These are phyloP conservation scores for Candida nemodendra DNA, from an alignment of 805 yeast species.

Conservation along the genomic window DNA sequence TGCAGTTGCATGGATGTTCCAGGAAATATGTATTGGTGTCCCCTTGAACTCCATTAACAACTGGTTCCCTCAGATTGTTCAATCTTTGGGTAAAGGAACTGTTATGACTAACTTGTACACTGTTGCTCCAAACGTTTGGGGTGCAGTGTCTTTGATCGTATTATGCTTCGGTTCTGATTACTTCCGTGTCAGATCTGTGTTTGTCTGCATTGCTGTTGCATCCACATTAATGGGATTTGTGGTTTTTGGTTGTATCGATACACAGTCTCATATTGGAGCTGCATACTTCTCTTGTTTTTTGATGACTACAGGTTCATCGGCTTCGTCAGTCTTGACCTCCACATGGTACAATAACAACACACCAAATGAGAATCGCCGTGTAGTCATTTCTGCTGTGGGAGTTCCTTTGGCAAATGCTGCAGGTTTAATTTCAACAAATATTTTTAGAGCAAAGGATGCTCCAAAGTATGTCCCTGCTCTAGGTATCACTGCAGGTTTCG, in stretches of 20 bases:
- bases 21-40: conserved; percentile 43
- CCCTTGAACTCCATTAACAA: conserved; percentile 45
- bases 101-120: conserved; percentile 39
- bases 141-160: conserved; percentile 39
- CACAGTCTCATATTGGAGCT: conserved; percentile 26
- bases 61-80: conserved; percentile 45
- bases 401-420: conserved; percentile 55
- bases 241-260: conserved; percentile 43
- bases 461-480: conserved; percentile 50
- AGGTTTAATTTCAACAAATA: conserved; percentile 49
- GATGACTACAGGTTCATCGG: conserved; percentile 46
- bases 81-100: conserved; percentile 36
- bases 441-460: conserved; percentile 47
- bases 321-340: conserved; percentile 45
- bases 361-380: conserved; percentile 43
- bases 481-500: conserved; percentile 42
- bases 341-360: conserved; percentile 49
- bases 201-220: conserved; percentile 36
- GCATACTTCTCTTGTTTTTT: conserved; percentile 9
- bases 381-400: conserved; percentile 44
- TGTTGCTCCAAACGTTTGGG: conserved; percentile 45
- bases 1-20: conserved; percentile 40
- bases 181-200: conserved; percentile 36
- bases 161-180: conserved; percentile 40
- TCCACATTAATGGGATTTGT: conserved; percentile 42